Percentiles rank a stretch among this genome's conserved stretches.
Conservation (phyloP, 1,284 basidiomycete species). For the Boletus semigastroideus region DNA sequence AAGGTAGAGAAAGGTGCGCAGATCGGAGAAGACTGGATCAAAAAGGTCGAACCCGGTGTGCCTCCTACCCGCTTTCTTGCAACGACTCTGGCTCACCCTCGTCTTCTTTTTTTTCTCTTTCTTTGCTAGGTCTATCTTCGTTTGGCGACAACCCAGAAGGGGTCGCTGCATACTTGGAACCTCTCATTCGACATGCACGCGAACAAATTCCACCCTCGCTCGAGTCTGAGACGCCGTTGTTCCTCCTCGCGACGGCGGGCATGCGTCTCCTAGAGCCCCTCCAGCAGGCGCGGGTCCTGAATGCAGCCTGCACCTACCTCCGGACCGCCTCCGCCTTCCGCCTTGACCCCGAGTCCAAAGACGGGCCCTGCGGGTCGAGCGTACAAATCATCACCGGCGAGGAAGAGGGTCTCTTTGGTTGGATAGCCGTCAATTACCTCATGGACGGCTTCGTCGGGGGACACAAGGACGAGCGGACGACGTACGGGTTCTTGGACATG, state of each 20-base stretch:
- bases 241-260: conserved; percentile 94
- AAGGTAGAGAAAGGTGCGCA: conserved; percentile 91
- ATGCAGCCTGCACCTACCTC: conserved; percentile 79
- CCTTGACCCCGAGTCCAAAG: conserved; percentile 59
- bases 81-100: not conserved
- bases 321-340: conserved; percentile 72
- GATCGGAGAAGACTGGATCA: conserved; percentile 81
- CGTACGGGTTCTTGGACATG: conserved; percentile 99
- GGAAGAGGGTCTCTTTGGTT: conserved; percentile 97
- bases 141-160: conserved; percentile 71
- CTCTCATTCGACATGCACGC: conserved; percentile 82
- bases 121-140: conserved; percentile 77
- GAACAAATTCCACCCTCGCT: conserved; percentile 84
- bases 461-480: conserved; percentile 59
- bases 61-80: conserved; percentile 3
- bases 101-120: not conserved
- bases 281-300: conserved; percentile 73
- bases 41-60: conserved; percentile 92
- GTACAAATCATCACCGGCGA: conserved; percentile 96
- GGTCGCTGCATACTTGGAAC: conserved; percentile 76
- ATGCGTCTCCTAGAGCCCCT: conserved; percentile 84
- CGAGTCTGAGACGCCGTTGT: conserved; percentile 84
- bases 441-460: conserved; percentile 92
- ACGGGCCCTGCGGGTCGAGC: conserved; percentile 84
- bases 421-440: conserved; percentile 99